Evolutionary conservation across 768 basidiomycete species (phyloP), one percentile per base, ranked within the genome.

Genomic region (Baorangia bicolor): DNA sequence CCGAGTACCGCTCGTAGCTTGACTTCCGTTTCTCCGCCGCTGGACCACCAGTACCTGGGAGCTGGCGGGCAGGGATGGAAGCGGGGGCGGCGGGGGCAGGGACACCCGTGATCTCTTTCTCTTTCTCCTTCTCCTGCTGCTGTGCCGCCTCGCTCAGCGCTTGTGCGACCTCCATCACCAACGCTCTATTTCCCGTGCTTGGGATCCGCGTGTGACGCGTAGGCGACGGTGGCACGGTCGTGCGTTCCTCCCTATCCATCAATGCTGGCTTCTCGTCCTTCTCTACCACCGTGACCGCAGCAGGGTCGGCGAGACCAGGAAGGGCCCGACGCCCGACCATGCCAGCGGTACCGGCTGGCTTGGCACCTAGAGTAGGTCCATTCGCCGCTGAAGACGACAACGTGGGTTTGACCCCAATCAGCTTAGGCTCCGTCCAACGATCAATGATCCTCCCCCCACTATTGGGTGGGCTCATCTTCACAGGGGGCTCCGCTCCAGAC

Each of bases 151-250:
- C 76, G 33, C 67, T 75, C 51, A 90, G 66, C 10, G 81, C 79
- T 66, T 85, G 86, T 3, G 87, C 88, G 12, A 92, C 82, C 39
- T 92, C 88, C 90, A 92, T 91, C 23, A 84, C 88, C 14, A 84
- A 82, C 20, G 86, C 82, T 56, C 90, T 75, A 49, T 81, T 83
- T 16, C 87, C 87, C 6, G 87, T 81, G 63, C 82, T 88, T 5
- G 87, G 82, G 49, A 86, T 85, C 21, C 87, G 83, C 42, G 72
- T 55, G 62, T 80, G 81, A 49, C 77, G 78, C 4, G 71, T 64
- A 6, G 80, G 76, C 1, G 78, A 70, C 4, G 64, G 58, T 2
- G 71, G 58, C 21, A 67, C 41, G 3, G 18, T 2, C 8, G 55
- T 18, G 16, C 55, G 58, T 21, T 61, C 64, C 25, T 49, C 49